A percentile compares a stretch with the other conserved stretches of the same genome.
These are phyloP conservation scores for Mycena venus DNA, from an alignment of 768 basidiomycete genomes.

Conservation along the genomic window DNA sequence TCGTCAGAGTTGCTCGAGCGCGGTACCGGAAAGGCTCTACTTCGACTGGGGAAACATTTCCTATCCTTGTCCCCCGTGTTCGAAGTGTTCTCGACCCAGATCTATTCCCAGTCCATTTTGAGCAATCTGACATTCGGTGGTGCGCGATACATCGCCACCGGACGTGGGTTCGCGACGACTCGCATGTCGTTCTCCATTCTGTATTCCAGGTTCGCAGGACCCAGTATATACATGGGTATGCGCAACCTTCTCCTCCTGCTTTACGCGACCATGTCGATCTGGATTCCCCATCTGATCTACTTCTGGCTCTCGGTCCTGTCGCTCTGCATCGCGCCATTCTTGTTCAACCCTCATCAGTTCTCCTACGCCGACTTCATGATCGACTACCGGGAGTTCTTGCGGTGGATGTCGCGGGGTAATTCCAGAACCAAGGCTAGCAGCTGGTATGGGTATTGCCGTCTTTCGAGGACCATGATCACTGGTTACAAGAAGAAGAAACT, in stretches of 20 bases:
- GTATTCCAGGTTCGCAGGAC: constrained; percentile 98
- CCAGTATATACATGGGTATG: constrained; percentile 99
- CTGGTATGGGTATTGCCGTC: constrained; percentile 99
- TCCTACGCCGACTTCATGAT: constrained; percentile 97
- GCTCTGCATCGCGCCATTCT: constrained; percentile 95
- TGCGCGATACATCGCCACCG: constrained; percentile 98
- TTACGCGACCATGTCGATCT: constrained; percentile 92
- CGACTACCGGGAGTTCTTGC: constrained; percentile 97
- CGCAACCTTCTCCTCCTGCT: constrained; percentile 91
- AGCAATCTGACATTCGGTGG: constrained; percentile 98
- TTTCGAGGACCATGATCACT: constrained; percentile 97
- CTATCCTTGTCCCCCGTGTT: constrained; percentile 96
- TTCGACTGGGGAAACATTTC: constrained; percentile 97
- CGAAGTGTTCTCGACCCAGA: constrained; percentile 99
- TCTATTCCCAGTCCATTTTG: constrained; percentile 96
- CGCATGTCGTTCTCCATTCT: constrained; percentile 96
- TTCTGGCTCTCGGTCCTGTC: constrained; percentile 99
- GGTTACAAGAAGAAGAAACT: constrained; percentile 99
- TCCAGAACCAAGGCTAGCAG: constrained; percentile 96
- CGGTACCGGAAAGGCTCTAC: constrained; percentile 93
- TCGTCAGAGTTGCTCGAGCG: constrained; percentile 91
- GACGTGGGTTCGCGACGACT: constrained; percentile 98
- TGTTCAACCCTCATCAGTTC: constrained; percentile 99
- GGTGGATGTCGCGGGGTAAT: constrained; percentile 99
- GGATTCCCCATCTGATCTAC: constrained; percentile 96